Base-by-base conservation (phyloP, 805 yeast species). In the Saccharomycopsis vini region DNA sequence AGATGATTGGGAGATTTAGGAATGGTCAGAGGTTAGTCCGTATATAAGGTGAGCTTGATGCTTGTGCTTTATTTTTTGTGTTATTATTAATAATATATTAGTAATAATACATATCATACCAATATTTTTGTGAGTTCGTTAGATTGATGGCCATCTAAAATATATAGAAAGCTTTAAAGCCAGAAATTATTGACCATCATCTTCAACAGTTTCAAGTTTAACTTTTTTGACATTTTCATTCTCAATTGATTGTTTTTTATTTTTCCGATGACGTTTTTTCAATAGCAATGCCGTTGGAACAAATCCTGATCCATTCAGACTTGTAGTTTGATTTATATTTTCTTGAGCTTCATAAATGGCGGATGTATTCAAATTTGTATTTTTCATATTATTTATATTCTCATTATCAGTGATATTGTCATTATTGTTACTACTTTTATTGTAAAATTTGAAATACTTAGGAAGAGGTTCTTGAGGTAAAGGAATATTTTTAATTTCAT, bases 381-480 rank as follows among this genome's bases (percentile, higher is more conserved):
- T 24, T 24, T 24, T 24, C 28, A 7, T 24, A 6, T 24, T 24
- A 10, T 7, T 24, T 7, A 24, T 24, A 7, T 24, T 10, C 10
- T 24, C 28, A 7, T 24, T 24, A 6, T 24, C 28, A 24, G 10
- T 24, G 33, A 30, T 26, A 26, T 26, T 7, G 12, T 9, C 18
- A 9, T 30, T 30, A 10, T 30, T 10, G 33, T 30, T n/a, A 6
- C 7, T 7, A 16, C 15, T 7, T 29, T 19, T 30, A 10, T 29
- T 21, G 18, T 37, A 22, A 23, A 43, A 38, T 34, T 48, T 48
- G 36, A 45, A 44, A 29, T 33, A 48, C 29, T 44, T 48, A 4
- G 51, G 51, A 16, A 44, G 24, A 3, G 51, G 49, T 9, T 32
- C 45, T n/a, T 21, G 15, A 2, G 51, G 51, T 20, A 48, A 38